These are phyloP conservation scores for Solioccasus polychromus DNA, from an alignment of 768 basidiomycete genomes.

Conservation along the genomic window DNA sequence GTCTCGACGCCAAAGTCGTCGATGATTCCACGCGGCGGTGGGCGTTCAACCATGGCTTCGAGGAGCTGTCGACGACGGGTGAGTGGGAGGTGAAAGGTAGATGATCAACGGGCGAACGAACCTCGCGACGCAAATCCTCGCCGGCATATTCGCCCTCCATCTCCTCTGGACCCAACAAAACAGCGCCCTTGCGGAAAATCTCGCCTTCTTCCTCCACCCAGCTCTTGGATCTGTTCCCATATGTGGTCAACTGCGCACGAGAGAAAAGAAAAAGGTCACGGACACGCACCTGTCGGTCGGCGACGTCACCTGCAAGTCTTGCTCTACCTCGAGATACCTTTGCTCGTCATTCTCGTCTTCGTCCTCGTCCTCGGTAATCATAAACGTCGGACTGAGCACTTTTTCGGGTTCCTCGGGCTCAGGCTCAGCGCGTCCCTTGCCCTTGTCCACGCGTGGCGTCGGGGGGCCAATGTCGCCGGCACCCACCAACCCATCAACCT, in stretches of 20 bases:
- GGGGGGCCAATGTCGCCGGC: slow-evolving; percentile 37
- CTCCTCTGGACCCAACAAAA: slow-evolving; percentile 76
- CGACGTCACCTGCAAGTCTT: slow-evolving; percentile 30
- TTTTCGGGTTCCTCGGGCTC: slow-evolving; percentile 67
- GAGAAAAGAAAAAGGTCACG: neutral
- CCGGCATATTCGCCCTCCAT: slow-evolving; percentile 89
- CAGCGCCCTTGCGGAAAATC: slow-evolving; percentile 88
- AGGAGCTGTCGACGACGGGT: slow-evolving; percentile 60
- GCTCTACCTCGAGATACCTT: slow-evolving; percentile 34
- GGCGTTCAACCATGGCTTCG: slow-evolving; percentile 83
- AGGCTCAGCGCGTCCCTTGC: slow-evolving; percentile 69
- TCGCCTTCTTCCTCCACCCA: slow-evolving; percentile 97
- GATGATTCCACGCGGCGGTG: slow-evolving; percentile 68
- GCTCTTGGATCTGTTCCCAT: slow-evolving; percentile 57
- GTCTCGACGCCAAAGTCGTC: slow-evolving; percentile 56
- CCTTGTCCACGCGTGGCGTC: slow-evolving; percentile 73
- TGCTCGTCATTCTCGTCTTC: slow-evolving; percentile 45
- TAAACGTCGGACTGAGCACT: slow-evolving; percentile 67
- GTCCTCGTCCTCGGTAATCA: slow-evolving; percentile 50
- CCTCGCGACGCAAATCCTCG: slow-evolving; percentile 83
- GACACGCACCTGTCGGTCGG: slow-evolving; percentile 48
- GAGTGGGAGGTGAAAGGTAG: neutral
- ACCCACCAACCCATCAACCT: slow-evolving; percentile 29
- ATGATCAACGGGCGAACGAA: slow-evolving; percentile 26
- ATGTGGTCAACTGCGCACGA: neutral